Conservation (phyloP, 2,329 filamentous ascomycete genomes). For the Fusarium lyarnte region DNA sequence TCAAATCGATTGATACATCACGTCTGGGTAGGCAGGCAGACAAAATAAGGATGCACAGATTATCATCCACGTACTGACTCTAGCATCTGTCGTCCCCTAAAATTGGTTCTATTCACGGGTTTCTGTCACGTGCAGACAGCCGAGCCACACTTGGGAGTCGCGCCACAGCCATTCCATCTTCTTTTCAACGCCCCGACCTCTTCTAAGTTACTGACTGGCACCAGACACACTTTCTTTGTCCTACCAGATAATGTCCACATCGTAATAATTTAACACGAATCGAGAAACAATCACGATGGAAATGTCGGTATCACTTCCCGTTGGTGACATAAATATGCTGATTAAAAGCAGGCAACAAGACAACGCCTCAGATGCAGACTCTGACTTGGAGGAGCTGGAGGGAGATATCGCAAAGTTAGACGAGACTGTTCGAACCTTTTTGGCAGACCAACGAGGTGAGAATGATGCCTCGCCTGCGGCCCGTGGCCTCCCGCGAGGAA, state of each 20-base stretch:
- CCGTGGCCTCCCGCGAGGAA: constrained; percentile 39
- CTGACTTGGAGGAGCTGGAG: constrained; percentile 56
- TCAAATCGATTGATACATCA: not conserved
- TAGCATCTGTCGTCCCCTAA: not conserved
- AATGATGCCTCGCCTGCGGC: constrained; percentile 23
- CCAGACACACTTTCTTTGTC: not conserved
- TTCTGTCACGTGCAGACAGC: not conserved
- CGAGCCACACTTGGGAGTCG: not conserved
- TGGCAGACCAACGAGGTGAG: constrained; percentile 50
- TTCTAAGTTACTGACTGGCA: not conserved
- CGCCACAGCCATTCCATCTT: not conserved
- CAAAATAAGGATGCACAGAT: not conserved
- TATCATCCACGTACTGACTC: not conserved
- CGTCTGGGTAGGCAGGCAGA: not conserved
- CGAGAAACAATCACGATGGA: not conserved
- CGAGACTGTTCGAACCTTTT: constrained; percentile 53
- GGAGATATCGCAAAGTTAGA: constrained; percentile 56
- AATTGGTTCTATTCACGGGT: not conserved
- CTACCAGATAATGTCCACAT: not conserved
- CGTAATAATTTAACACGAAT: not conserved
- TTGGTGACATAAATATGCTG: not conserved
- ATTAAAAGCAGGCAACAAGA: constrained; percentile 17
- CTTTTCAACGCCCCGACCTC: not conserved
- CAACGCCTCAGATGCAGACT: constrained; percentile 54
- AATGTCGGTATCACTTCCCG: not conserved